phyloP scores from a whole-genome alignment of 2,329 filamentous ascomycete species.

The Trichoderma breve region DNA sequence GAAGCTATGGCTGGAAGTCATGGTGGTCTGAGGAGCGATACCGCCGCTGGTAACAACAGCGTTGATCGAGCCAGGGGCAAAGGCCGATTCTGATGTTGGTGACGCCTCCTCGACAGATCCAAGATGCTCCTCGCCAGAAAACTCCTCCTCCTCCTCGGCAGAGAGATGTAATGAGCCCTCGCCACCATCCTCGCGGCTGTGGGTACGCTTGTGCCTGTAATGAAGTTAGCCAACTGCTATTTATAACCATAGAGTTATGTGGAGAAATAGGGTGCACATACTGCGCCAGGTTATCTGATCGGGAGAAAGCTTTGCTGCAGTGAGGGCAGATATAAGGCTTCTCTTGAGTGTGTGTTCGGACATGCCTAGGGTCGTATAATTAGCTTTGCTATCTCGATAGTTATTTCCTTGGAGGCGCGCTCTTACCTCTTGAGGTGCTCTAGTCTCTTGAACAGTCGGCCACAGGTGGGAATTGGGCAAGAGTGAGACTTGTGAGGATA shows the following conservation, averaged over 20 bases:
- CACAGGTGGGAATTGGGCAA: constrained; percentile 97
- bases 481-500: constrained; percentile 98
- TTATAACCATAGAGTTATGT: constrained; percentile 15
- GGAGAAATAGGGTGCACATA: constrained; percentile 51
- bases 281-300: constrained; percentile 98
- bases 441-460: constrained; percentile 95
- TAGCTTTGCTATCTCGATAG: background rate
- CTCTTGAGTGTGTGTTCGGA: constrained; percentile 98
- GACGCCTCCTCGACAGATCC: constrained; percentile 77
- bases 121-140: constrained; percentile 77
- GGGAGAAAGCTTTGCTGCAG: constrained; percentile 98
- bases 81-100: constrained; percentile 64
- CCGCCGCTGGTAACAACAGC: constrained; percentile 38
- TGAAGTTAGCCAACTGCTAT: constrained; percentile 23
- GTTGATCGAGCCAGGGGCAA: constrained; percentile 54
- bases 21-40: constrained; percentile 22
- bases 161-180: constrained; percentile 61
- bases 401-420: background rate
- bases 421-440: constrained; percentile 98
- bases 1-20: constrained; percentile 40
- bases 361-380: constrained; percentile 64
- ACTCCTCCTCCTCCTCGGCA: constrained; percentile 84
- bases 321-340: constrained; percentile 96
- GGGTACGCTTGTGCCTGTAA: constrained; percentile 77
- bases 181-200: constrained; percentile 62